Conservation (phyloP, 2,329 filamentous ascomycete species). For the Talaromyces marneffei region DNA sequence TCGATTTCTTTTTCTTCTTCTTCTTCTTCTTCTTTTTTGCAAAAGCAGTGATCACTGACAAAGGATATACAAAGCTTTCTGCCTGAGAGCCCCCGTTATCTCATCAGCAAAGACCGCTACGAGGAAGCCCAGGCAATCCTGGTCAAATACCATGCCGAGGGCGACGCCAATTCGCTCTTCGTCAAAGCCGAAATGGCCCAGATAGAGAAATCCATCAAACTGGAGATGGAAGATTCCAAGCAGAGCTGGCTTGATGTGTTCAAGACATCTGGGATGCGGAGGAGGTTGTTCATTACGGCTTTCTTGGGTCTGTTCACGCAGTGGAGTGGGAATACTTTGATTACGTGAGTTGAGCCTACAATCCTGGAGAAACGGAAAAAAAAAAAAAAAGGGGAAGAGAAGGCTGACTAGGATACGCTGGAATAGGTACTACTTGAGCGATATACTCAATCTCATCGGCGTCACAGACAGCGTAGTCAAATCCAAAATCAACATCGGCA, state of each 20-base stretch:
- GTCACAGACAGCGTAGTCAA: conserved; percentile 33
- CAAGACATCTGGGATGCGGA: conserved; percentile 31
- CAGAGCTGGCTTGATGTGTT: conserved; percentile 22
- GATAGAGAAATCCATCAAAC: conserved; percentile 52
- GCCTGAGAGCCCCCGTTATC: conserved; percentile 23
- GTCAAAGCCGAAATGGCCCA: conserved; percentile 57
- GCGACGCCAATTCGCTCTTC: conserved; percentile 46
- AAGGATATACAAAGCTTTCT: conserved; percentile 17
- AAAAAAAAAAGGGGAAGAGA: background rate
- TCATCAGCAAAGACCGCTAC: conserved; percentile 22
- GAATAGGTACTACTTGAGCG: conserved; percentile 25
- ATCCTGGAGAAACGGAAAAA: background rate
- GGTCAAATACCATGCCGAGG: conserved; percentile 48
- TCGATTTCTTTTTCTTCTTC: background rate
- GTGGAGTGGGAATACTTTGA: conserved; percentile 37
- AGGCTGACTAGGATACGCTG: conserved; percentile 30
- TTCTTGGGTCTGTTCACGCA: conserved; percentile 34
- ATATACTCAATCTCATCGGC: conserved; percentile 35
- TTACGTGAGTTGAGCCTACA: conserved; percentile 20
- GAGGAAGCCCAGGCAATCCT: conserved; percentile 27
- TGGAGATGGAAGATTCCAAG: conserved; percentile 47
- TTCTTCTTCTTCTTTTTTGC: background rate
- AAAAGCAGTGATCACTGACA: background rate
- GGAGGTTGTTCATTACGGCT: conserved; percentile 36
- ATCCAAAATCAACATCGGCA: conserved; percentile 36